Evolutionary conservation across 1,284 basidiomycete species (phyloP), one percentile per base, ranked within the genome.

Genomic region (Pulveroboletus ridleyi): DNA sequence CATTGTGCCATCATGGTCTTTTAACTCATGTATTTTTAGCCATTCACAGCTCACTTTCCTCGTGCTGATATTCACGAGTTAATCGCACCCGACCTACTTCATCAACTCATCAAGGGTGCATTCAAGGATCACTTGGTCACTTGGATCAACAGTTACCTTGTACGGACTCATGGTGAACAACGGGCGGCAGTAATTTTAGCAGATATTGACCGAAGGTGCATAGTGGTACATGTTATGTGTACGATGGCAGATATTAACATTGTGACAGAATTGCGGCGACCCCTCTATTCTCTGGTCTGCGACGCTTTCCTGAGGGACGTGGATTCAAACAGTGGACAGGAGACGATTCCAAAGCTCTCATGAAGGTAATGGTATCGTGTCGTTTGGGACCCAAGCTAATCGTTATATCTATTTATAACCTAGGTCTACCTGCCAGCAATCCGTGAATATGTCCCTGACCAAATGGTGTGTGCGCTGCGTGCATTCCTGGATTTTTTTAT

Each of bases 361-460:
- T 58, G 56, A 58, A 58, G 44, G 56, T 53, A 33, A 52, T 29
- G 14, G 2, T 29, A 25, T 17, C 6, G 9, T 50, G 3, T 50
- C 2, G 9, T 52, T 52, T 15, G 7, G 10, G n/a, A 29, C 25
- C 49, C 5, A 4, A 7, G 6, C 13, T 50, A 25, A 50, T 23
- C 13, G 9, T 6, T 7, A 25, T 6, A 50, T 50, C 17, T 50
- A 2, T 13, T 17, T 2, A 3, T 50, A 17, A 23, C 8, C 14
- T 50, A 59, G 58, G 58, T 59, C 10, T 59, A 59, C 35, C 17
- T 59, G 11, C 35, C n/a, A 39, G 58, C 47, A 20, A 49, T 50
- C 23, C 7, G 6, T 50, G 49, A 50, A 50, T 50, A 50, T 6
- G 13, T 50, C 2, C 49, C 49, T 9, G 23, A 50, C 15, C 23